These are phyloP conservation scores for Myriosclerotinia curreyana DNA, from an alignment of 2,329 filamentous ascomycete species.

Conservation along the genomic window DNA sequence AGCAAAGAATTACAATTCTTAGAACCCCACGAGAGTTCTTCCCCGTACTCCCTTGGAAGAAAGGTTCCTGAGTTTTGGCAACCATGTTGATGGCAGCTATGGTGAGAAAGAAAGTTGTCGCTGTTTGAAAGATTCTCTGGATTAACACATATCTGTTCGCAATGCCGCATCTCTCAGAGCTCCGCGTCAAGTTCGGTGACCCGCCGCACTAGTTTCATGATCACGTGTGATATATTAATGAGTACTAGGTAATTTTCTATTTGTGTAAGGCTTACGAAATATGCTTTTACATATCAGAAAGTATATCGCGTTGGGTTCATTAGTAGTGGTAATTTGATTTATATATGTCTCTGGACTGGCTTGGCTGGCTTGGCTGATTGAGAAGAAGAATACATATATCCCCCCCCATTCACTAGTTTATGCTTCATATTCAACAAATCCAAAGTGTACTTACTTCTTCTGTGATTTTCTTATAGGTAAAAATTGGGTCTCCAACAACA, in stretches of 20 bases:
- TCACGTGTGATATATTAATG: conserved; percentile 14
- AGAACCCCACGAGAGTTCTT: conserved; percentile 81
- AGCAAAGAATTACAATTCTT: conserved; percentile 81
- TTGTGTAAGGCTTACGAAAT: conserved; percentile 3
- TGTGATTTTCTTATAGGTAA: conserved; percentile 16
- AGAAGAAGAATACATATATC: background rate
- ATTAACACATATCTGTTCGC: conserved; percentile 34
- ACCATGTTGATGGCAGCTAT: conserved; percentile 41
- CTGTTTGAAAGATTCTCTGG: conserved; percentile 27
- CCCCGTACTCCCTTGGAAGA: conserved; percentile 75
- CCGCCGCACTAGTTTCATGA: conserved; percentile 8
- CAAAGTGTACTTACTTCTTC: conserved; percentile 4
- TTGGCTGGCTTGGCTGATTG: background rate
- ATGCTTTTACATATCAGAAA: background rate
- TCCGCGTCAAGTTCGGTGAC: conserved; percentile 26
- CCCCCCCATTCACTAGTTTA: background rate
- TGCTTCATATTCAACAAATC: background rate
- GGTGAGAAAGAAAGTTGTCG: conserved; percentile 32
- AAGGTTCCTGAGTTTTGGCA: conserved; percentile 41
- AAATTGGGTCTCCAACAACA: conserved; percentile 22
- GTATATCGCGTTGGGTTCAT: background rate
- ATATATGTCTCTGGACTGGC: background rate
- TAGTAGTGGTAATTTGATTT: background rate
- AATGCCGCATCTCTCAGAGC: conserved; percentile 28
- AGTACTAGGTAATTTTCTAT: background rate